These are phyloP conservation scores for Phlebiopsis flavidoalba DNA, from an alignment of 768 basidiomycete genomes.

Conservation along the genomic window DNA sequence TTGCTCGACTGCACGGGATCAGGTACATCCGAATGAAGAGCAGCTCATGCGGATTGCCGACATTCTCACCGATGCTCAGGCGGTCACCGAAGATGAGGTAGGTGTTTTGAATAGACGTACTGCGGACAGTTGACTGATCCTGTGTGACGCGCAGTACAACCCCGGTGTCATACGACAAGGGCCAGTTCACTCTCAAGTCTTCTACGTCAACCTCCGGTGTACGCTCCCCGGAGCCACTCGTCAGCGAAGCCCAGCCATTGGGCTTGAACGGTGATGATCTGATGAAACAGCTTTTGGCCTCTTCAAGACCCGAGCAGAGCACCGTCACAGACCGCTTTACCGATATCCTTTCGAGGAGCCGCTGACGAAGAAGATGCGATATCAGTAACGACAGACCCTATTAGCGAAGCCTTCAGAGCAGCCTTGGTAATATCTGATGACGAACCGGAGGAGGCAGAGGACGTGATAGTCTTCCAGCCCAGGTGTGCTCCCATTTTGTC, in stretches of 20 bases:
- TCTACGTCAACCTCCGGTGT: not conserved
- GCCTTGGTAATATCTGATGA: slow-evolving; percentile 36
- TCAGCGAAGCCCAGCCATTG: not conserved
- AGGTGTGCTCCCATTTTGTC: slow-evolving; percentile 30
- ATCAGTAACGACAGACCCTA: slow-evolving; percentile 71
- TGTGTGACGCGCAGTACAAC: slow-evolving; percentile 15
- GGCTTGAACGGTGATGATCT: not conserved
- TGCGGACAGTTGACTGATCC: not conserved
- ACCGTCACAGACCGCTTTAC: not conserved
- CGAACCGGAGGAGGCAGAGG: slow-evolving; percentile 53
- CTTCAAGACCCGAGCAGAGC: not conserved
- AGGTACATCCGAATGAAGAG: slow-evolving; percentile 88
- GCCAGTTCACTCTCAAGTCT: slow-evolving; percentile 11
- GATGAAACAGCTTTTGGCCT: not conserved
- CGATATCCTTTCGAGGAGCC: not conserved
- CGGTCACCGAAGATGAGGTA: slow-evolving; percentile 57
- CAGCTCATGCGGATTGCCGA: slow-evolving; percentile 92
- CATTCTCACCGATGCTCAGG: slow-evolving; percentile 65
- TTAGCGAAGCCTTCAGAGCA: slow-evolving; percentile 61
- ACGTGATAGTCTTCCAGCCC: slow-evolving; percentile 76
- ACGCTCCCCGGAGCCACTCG: not conserved
- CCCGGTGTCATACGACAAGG: slow-evolving; percentile 17
- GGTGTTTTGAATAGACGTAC: slow-evolving; percentile 11
- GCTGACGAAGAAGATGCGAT: slow-evolving; percentile 63
- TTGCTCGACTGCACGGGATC: not conserved